Conservation (phyloP, 1,139 yeast species). For the Candida dubliniensis region DNA sequence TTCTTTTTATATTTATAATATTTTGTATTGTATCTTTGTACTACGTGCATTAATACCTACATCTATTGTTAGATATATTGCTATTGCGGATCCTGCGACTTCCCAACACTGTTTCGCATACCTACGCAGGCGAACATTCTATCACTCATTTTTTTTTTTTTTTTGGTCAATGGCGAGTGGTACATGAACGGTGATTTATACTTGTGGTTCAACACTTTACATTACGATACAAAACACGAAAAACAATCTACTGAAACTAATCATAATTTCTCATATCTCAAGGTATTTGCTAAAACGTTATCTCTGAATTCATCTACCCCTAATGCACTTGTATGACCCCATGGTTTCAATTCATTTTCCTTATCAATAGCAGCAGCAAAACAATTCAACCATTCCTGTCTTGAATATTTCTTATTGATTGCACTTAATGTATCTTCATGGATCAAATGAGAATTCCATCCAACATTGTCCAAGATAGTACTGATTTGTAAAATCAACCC, state of each 20-base stretch:
- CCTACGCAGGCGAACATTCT: too few relatives aligned
- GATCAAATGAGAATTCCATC: slow-evolving; percentile 30
- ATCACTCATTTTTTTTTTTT: background rate
- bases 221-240: background rate
- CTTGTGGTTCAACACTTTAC: background rate
- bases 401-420: slow-evolving; percentile 26
- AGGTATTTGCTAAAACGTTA: slow-evolving; percentile 30
- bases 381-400: slow-evolving; percentile 37
- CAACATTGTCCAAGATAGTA: slow-evolving; percentile 41
- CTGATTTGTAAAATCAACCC: slow-evolving; percentile 38
- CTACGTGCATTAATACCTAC: too few relatives aligned
- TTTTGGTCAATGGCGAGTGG: background rate
- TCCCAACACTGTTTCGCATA: too few relatives aligned
- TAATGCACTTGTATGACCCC: slow-evolving; percentile 40
- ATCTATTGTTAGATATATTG: too few relatives aligned
- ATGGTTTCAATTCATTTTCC: slow-evolving; percentile 32
- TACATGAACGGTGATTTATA: too few relatives aligned
- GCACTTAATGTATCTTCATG: slow-evolving; percentile 32
- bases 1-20: too few relatives aligned
- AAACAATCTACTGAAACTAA: background rate
- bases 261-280: slow-evolving; percentile 22
- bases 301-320: slow-evolving; percentile 33
- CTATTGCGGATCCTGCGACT: too few relatives aligned
- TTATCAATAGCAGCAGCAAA: slow-evolving; percentile 38
- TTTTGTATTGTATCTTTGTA: too few relatives aligned